Conservation (phyloP, 1,284 basidiomycete genomes). For the Cutaneotrichosporon cutaneum region DNA sequence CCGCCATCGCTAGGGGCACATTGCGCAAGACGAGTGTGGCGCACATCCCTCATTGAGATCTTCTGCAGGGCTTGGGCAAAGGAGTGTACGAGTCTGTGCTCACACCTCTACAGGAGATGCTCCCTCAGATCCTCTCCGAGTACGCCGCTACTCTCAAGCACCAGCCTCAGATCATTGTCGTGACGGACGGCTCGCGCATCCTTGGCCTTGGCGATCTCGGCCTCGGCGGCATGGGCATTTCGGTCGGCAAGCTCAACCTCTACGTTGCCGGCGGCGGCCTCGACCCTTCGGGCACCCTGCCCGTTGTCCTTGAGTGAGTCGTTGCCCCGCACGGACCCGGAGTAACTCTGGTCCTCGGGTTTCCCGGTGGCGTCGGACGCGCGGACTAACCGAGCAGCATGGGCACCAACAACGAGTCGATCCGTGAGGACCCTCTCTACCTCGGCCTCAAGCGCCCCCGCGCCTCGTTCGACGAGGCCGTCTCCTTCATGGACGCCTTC, state of each 20-base stretch:
- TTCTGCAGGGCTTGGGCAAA: not conserved
- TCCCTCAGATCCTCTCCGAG: slow-evolving; percentile 47
- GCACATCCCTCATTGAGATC: slow-evolving; percentile 1
- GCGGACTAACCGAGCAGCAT: slow-evolving; percentile 53
- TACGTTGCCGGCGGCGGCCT: slow-evolving; percentile 84
- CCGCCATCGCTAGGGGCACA: not conserved
- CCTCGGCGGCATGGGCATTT: slow-evolving; percentile 73
- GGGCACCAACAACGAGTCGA: slow-evolving; percentile 81
- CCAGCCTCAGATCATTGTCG: slow-evolving; percentile 77
- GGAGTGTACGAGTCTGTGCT: slow-evolving; percentile 5
- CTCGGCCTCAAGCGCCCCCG: slow-evolving; percentile 77
- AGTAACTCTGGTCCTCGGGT: not conserved
- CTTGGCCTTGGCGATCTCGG: slow-evolving; percentile 86
- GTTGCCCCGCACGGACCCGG: slow-evolving; percentile 24
- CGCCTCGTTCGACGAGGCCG: slow-evolving; percentile 60
- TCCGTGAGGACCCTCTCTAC: slow-evolving; percentile 85
- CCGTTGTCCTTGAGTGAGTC: slow-evolving; percentile 63
- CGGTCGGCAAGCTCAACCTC: slow-evolving; percentile 87
- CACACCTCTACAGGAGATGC: slow-evolving; percentile 57
- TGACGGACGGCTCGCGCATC: slow-evolving; percentile 90
- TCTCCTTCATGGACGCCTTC: slow-evolving; percentile 88
- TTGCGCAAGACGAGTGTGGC: not conserved
- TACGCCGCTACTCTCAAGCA: slow-evolving; percentile 59
- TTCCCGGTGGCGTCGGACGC: not conserved
- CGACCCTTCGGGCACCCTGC: slow-evolving; percentile 77